Percentiles rank a stretch among this genome's conserved stretches.
Conservation (phyloP, 495 filamentous ascomycete species). For the Bathelium albidoporum region DNA sequence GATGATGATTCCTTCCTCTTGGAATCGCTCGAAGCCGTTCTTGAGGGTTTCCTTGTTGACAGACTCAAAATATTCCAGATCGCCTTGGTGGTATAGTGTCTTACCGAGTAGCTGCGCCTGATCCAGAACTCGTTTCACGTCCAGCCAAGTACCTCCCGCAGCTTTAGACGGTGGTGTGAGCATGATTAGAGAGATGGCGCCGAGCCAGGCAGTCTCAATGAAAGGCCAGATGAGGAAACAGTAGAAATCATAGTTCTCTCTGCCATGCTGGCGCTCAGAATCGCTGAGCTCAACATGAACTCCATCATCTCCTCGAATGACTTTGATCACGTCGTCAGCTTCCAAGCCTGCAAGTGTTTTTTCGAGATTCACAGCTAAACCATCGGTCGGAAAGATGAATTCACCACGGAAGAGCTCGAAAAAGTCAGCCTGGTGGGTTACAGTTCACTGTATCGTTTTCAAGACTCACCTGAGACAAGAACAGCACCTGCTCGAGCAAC, state of each 20-base stretch:
- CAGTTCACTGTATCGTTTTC: neutral
- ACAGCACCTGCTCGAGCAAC: slow-evolving; percentile 66
- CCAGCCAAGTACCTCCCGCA: slow-evolving; percentile 50
- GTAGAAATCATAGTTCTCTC: slow-evolving; percentile 97
- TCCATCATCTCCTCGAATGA: slow-evolving; percentile 48
- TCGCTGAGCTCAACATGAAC: slow-evolving; percentile 60
- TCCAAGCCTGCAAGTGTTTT: slow-evolving; percentile 68
- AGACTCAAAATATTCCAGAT: slow-evolving; percentile 91
- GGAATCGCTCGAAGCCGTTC: slow-evolving; percentile 79
- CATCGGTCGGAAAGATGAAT: slow-evolving; percentile 90
- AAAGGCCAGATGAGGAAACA: slow-evolving; percentile 98
- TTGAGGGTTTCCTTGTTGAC: slow-evolving; percentile 96
- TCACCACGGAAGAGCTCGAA: slow-evolving; percentile 90
- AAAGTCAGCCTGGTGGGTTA: too few species aligned
- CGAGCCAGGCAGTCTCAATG: slow-evolving; percentile 86
- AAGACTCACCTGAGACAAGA: slow-evolving; percentile 59
- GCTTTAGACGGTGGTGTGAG: slow-evolving; percentile 60
- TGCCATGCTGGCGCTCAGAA: slow-evolving; percentile 60
- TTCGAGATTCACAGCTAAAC: slow-evolving; percentile 65
- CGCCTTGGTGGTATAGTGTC: slow-evolving; percentile 94
- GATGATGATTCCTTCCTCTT: slow-evolving; percentile 80
- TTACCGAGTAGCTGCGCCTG: slow-evolving; percentile 85
- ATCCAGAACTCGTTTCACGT: slow-evolving; percentile 65
- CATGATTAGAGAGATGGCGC: slow-evolving; percentile 73
- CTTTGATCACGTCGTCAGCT: slow-evolving; percentile 64